These are phyloP conservation scores for Alternaria alternata DNA, from an alignment of 2,329 filamentous ascomycete species.

Conservation along the genomic window DNA sequence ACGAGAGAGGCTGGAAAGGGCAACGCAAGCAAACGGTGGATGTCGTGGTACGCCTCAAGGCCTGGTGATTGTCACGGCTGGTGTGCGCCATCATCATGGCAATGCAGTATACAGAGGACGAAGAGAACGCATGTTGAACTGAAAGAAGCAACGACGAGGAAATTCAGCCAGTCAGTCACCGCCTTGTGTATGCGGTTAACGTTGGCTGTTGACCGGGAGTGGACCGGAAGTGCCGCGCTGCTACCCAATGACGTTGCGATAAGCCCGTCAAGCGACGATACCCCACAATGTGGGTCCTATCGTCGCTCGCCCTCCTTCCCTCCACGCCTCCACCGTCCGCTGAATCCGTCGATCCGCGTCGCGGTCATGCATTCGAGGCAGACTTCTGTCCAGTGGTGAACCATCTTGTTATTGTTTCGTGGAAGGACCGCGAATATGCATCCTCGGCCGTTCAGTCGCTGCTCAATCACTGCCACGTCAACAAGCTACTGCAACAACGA, in stretches of 20 bases:
- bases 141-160: conserved; percentile 22
- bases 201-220: conserved; percentile 25
- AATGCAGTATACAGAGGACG: conserved; percentile 25
- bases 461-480: conserved; percentile 21
- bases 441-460: not conserved
- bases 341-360: conserved; percentile 14
- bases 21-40: conserved; percentile 37
- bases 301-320: conserved; percentile 12
- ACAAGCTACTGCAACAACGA: conserved; percentile 19
- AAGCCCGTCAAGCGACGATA: conserved; percentile 22
- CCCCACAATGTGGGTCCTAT: conserved; percentile 16
- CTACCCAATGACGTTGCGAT: conserved; percentile 24
- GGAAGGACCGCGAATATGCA: not conserved
- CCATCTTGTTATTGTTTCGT: not conserved
- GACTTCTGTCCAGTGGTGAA: conserved; percentile 1
- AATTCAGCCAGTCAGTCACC: conserved; percentile 39
- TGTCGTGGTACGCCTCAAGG: conserved; percentile 17
- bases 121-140: conserved; percentile 13
- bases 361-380: not conserved
- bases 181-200: conserved; percentile 32
- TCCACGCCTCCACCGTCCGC: conserved; percentile 13
- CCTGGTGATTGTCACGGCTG: conserved; percentile 5
- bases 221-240: conserved; percentile 22
- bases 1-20: conserved; percentile 39
- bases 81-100: conserved; percentile 34